Conservation (phyloP, 495 filamentous ascomycete genomes). For the Lasiosphaeris hirsuta region DNA sequence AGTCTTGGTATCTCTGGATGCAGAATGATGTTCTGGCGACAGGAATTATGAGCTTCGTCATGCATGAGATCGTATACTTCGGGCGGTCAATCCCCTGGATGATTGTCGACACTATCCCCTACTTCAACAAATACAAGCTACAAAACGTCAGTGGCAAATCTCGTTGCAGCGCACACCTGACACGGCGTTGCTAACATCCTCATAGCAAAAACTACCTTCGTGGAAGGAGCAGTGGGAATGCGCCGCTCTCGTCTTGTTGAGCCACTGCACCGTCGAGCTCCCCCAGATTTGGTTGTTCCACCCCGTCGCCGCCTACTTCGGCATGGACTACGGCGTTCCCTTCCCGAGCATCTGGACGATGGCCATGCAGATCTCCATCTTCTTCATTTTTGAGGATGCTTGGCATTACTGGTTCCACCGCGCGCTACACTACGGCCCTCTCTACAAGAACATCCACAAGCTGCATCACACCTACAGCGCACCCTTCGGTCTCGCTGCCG, state of each 20-base stretch:
- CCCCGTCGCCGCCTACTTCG: conserved; percentile 92
- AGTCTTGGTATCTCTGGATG: conserved; percentile 93
- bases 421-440: conserved; percentile 87
- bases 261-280: conserved; percentile 94
- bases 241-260: conserved; percentile 83
- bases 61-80: conserved; percentile 95
- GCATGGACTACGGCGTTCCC: conserved; percentile 81
- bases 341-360: conserved; percentile 85
- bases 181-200: conserved; percentile 9
- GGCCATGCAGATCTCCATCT: conserved; percentile 85
- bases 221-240: conserved; percentile 90
- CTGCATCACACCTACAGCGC: conserved; percentile 98
- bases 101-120: conserved; percentile 81
- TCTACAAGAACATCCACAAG: conserved; percentile 95
- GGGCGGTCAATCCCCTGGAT: conserved; percentile 91
- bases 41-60: conserved; percentile 91
- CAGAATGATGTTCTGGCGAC: conserved; percentile 94
- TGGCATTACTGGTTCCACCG: conserved; percentile 99
- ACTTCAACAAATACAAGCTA: conserved; percentile 90
- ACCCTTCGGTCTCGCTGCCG: conserved; percentile 91
- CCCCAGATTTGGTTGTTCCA: conserved; percentile 99
- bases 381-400: conserved; percentile 93
- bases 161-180: neutral
- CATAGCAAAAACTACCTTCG: conserved; percentile 83
- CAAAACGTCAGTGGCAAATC: conserved; percentile 62